Evolutionary conservation across 768 basidiomycete species (phyloP).

Genomic region (Amanita subjunquillea): DNA sequence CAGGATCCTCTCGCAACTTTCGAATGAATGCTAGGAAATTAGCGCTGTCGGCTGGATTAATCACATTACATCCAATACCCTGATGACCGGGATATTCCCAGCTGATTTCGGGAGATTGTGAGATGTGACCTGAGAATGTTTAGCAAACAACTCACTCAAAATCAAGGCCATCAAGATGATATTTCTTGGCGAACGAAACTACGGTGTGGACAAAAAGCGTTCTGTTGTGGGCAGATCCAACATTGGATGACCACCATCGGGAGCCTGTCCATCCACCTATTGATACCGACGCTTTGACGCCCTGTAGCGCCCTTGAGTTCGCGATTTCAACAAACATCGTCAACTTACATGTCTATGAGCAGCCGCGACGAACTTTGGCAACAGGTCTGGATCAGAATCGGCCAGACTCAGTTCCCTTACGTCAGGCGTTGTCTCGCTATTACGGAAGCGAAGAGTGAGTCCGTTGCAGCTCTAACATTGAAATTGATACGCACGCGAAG

Average conservation of each 20-base stretch:
- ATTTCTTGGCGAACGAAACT: slow-evolving; percentile 36
- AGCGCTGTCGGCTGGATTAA: slow-evolving; percentile 48
- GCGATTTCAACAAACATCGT: background rate
- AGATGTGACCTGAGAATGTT: background rate
- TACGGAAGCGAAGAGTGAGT: background rate
- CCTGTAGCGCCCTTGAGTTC: slow-evolving; percentile 21
- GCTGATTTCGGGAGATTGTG: slow-evolving; percentile 23
- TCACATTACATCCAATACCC: slow-evolving; percentile 65
- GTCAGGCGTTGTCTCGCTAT: slow-evolving; percentile 28
- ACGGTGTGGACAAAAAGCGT: slow-evolving; percentile 57
- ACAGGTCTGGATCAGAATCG: slow-evolving; percentile 35
- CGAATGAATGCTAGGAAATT: slow-evolving; percentile 79
- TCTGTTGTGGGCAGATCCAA: slow-evolving; percentile 48
- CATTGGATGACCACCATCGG: slow-evolving; percentile 48
- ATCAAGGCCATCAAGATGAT: slow-evolving; percentile 50
- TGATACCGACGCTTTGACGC: slow-evolving; percentile 45
- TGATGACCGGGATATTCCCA: slow-evolving; percentile 79
- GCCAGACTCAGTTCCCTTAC: slow-evolving; percentile 22
- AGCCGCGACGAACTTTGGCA: slow-evolving; percentile 46
- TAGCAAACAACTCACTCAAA: slow-evolving; percentile 28
- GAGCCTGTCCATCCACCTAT: slow-evolving; percentile 70
- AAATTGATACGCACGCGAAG: slow-evolving; percentile 46
- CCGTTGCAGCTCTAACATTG: background rate
- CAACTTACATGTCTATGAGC: slow-evolving; percentile 31
- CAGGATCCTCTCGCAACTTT: slow-evolving; percentile 48